Conservation (phyloP, 441 rosid genomes). For the Populus hybrid region DNA sequence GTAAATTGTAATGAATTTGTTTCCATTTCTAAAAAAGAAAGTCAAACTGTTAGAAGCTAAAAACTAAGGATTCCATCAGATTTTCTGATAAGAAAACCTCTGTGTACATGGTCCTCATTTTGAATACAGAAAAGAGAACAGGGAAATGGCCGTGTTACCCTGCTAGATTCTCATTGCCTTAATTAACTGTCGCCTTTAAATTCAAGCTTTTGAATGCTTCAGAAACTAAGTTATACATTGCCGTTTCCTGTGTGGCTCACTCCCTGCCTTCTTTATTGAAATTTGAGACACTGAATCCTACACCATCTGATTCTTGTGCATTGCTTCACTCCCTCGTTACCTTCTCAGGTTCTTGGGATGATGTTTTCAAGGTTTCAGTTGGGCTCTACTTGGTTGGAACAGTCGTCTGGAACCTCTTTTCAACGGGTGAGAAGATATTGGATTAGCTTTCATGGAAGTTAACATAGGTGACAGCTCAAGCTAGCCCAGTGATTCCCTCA, state of each 20-base stretch:
- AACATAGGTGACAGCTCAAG: slow-evolving; percentile 13
- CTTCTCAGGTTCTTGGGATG: slow-evolving; percentile 81
- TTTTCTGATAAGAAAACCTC: background rate
- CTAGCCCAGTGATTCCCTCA: slow-evolving; percentile 2
- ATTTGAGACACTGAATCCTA: background rate
- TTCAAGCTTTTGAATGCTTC: background rate
- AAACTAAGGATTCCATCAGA: background rate
- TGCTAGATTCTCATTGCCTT: background rate
- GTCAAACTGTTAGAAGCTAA: slow-evolving; percentile 6
- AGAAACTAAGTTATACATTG: background rate
- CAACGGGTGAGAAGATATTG: slow-evolving; percentile 84
- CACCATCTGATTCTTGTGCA: background rate
- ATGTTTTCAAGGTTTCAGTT: slow-evolving; percentile 81
- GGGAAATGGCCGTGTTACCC: background rate
- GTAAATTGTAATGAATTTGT: background rate
- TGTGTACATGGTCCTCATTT: slow-evolving; percentile 1
- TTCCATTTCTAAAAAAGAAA: background rate
- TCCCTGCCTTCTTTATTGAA: background rate
- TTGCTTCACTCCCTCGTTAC: background rate
- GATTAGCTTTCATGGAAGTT: slow-evolving; percentile 34
- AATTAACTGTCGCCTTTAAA: background rate
- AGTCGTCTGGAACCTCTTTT: slow-evolving; percentile 76
- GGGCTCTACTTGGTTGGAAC: slow-evolving; percentile 88
- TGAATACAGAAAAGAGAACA: background rate
- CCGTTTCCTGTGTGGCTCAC: background rate